Base-by-base conservation (phyloP, 768 basidiomycete genomes). In the Panaeolus papilionaceus region DNA sequence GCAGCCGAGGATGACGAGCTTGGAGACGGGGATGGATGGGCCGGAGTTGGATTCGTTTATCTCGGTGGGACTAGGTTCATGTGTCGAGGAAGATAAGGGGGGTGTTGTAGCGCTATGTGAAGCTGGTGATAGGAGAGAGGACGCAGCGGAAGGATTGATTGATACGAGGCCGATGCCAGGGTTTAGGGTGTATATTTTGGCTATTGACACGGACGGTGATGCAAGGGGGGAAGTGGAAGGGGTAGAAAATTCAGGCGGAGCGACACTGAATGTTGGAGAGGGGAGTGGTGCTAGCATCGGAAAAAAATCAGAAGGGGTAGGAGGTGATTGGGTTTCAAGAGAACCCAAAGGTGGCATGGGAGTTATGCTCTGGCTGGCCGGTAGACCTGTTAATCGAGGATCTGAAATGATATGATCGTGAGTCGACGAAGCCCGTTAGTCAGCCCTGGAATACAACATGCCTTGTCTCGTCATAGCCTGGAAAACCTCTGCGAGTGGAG, bases 1-100 rank as follows among this genome's bases (percentile, higher is more conserved):
- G 33, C 69, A 61, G 1, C 70, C 74, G 11, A 75, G 64, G 38
- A 71, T 64, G 64, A 75, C 38, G 28, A 61, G 39, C 54, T 64
- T 67, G 38, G n/a, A 71, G 61, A 62, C 37, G 45, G 62, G 23
- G 67, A 33, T 38, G 37, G 26, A 45, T 40, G 38, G 9, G 37
- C 49, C 66, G 12, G 62, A 16, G 26, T 58, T 64, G 9, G 54
- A 58, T 28, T 28, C 54, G 8, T 58, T 33, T 11, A 33, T 58
- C 26, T 58, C 28, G 6, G 54, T 58, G 3, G 54, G 54, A 16
- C 14, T 33, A 12, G 54, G 26, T 11, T 33, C 54, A 11, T 12
- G 54, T 0, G 54, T 11, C 14, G 26, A 4, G 16, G 54, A 58
- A 7, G 54, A 58, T 37, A 16, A 14, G 12, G 26, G 28, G 3